phyloP scores from a whole-genome alignment of 768 basidiomycete species.

The Mycena vitilis region DNA sequence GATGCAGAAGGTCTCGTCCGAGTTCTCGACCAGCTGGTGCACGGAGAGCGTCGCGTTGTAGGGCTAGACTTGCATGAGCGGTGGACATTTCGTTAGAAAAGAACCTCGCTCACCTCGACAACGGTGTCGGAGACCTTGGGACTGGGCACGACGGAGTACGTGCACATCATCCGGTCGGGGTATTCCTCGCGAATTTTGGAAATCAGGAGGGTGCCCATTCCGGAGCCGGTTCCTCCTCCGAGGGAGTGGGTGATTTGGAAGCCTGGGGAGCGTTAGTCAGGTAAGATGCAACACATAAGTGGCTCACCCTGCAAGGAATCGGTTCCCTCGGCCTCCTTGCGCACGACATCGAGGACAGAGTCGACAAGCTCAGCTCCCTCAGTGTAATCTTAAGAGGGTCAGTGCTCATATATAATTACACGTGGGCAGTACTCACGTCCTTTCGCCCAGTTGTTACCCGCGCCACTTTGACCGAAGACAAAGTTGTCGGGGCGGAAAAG shows the following conservation, averaged over 20 bases:
- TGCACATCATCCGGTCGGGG: constrained; percentile 99
- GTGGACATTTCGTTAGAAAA: background rate
- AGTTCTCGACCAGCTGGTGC: constrained; percentile 99
- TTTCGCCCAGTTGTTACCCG: constrained; percentile 99
- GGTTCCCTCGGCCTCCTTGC: constrained; percentile 98
- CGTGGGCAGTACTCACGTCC: constrained; percentile 76
- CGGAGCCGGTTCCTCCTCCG: constrained; percentile 99
- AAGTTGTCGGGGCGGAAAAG: constrained; percentile 99
- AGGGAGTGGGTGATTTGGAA: constrained; percentile 99
- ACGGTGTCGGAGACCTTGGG: constrained; percentile 99
- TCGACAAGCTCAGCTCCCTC: constrained; percentile 99
- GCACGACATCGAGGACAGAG: constrained; percentile 96
- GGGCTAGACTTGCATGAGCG: constrained; percentile 60
- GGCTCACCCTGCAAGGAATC: constrained; percentile 92
- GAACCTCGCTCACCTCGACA: constrained; percentile 77
- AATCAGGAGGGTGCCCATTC: constrained; percentile 99
- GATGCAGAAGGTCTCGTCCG: constrained; percentile 99
- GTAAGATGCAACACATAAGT: constrained; percentile 23
- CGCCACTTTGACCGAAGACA: constrained; percentile 97
- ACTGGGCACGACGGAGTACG: constrained; percentile 97
- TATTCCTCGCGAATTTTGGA: constrained; percentile 99
- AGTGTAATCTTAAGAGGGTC: constrained; percentile 73
- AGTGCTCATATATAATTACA: background rate
- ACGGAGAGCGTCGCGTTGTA: constrained; percentile 99
- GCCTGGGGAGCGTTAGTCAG: constrained; percentile 56